Percentiles rank a stretch among this genome's conserved stretches.
Conservation (phyloP, 2,329 filamentous ascomycete species). For the Sporothrix inflata region DNA sequence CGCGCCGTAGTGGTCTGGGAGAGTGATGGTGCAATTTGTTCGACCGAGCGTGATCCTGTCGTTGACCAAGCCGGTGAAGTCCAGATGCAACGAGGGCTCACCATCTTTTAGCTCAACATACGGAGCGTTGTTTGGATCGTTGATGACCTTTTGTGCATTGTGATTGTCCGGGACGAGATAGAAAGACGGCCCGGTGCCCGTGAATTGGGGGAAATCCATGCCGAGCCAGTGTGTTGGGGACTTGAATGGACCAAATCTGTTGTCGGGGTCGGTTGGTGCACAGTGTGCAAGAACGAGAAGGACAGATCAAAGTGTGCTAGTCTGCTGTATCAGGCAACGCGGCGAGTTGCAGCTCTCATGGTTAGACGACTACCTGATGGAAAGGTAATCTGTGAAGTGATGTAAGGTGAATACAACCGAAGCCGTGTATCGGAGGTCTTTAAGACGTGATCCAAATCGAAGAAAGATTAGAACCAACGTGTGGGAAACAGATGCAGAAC, state of each 20-base stretch:
- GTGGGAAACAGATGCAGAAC: too few relatives aligned
- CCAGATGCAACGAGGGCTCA: neutral
- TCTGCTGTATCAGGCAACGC: neutral
- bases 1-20: constrained; percentile 34
- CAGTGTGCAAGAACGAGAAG: neutral
- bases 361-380: neutral
- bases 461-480: too few relatives aligned
- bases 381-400: neutral
- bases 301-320: neutral
- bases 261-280: too few relatives aligned
- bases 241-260: too few relatives aligned
- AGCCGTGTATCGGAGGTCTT: neutral
- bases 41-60: constrained; percentile 34
- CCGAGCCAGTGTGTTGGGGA: neutral
- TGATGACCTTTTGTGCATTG: neutral
- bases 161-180: constrained; percentile 21
- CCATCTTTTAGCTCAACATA: neutral
- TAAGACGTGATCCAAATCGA: too few relatives aligned
- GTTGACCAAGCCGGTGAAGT: constrained; percentile 32
- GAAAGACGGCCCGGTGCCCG: constrained; percentile 12
- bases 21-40: constrained; percentile 33
- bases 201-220: neutral
- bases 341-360: neutral
- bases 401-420: neutral
- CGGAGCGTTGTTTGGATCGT: neutral